phyloP scores from a whole-genome alignment of 345 rosid species.

The Linum tenue region DNA sequence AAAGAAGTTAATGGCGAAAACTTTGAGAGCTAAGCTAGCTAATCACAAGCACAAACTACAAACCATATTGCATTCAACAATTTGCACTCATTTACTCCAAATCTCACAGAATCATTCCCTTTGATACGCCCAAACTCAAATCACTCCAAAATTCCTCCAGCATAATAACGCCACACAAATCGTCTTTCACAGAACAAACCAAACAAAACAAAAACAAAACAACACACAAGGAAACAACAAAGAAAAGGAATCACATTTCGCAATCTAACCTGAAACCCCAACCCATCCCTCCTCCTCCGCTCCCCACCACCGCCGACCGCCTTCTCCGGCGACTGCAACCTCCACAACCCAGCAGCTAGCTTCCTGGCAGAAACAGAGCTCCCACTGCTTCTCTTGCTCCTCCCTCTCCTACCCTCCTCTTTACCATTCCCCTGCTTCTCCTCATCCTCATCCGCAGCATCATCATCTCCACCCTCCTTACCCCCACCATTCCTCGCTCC shows the following conservation, averaged over 20 bases:
- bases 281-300: background rate
- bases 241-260: background rate
- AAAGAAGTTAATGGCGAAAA: too few species aligned
- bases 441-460: slow-evolving; percentile 10
- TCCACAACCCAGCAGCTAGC: slow-evolving; percentile 12
- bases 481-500: slow-evolving; percentile 21
- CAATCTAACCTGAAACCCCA: slow-evolving; percentile 31
- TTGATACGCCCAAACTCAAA: background rate
- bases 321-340: slow-evolving; percentile 8
- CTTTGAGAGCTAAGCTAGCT: too few species aligned
- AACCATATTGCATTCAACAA: background rate
- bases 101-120: background rate
- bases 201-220: background rate
- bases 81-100: background rate
- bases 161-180: too few species aligned
- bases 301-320: slow-evolving; percentile 1
- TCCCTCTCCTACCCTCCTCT: background rate
- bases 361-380: slow-evolving; percentile 2
- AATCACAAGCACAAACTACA: too few species aligned
- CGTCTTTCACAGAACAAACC: background rate
- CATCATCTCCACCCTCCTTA: slow-evolving; percentile 34
- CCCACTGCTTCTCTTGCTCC: background rate
- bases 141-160: background rate
- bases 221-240: slow-evolving; percentile 8
- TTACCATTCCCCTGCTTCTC: background rate